Evolutionary conservation across 306 rosid species (phyloP).

Genomic region (Inga laurina): DNA sequence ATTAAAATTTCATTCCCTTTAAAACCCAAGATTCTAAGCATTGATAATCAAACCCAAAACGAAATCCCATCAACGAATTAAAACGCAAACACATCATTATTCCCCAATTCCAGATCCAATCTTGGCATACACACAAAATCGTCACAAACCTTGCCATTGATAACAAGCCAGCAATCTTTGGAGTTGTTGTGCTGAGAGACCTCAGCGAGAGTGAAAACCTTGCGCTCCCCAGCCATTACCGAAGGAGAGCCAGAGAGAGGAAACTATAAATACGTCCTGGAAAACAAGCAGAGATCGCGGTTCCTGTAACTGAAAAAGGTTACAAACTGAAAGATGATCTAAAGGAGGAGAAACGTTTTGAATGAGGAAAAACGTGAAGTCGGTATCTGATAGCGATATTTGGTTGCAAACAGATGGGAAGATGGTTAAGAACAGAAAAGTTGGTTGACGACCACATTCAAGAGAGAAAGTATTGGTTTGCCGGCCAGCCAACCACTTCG

Average conservation of each 20-base stretch:
- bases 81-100: slow-evolving; percentile 1
- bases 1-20: neutral
- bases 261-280: neutral
- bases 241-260: neutral
- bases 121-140: neutral
- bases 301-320: neutral
- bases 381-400: slow-evolving; percentile 27
- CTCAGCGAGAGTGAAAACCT: slow-evolving; percentile 66
- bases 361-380: slow-evolving; percentile 11
- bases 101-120: neutral
- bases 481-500: neutral
- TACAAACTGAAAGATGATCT: neutral
- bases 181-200: slow-evolving; percentile 56
- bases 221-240: slow-evolving; percentile 58
- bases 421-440: neutral
- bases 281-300: neutral
- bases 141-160: slow-evolving; percentile 67
- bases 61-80: neutral
- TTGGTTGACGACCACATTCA: neutral
- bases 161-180: slow-evolving; percentile 85
- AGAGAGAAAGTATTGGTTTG: neutral
- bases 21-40: neutral
- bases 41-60: neutral
- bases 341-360: neutral
- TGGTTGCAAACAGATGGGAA: neutral